Evolutionary conservation across 176 grass and related monocot genomes (phyloP), one percentile per base, ranked within the genome.

Genomic region (Phoenix roebelenii): DNA sequence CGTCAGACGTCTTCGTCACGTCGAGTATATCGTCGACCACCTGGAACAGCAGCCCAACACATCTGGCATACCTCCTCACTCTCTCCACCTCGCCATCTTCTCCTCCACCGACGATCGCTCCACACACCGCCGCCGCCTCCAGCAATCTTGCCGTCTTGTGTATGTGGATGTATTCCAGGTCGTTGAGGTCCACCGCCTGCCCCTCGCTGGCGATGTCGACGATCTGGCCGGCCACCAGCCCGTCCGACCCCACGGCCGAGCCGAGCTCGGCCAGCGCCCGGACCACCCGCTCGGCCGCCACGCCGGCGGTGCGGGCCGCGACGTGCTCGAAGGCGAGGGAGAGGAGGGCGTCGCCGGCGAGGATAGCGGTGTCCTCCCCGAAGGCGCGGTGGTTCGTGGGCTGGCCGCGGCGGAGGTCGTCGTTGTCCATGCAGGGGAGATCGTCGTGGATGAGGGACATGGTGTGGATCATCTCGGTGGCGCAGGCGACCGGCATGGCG

Each of bases 341-440:
- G 56, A 72, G 67, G 19, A 87, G 74, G 6, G 84, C 74, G 75
- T 75, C 79, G 3, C 84, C 84, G 0, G 84, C 60, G 4, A 87
- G 65, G 23, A 87, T 49, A 28, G 79, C 74, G 29, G 70, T 70
- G 60, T 22, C 50, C 64, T 71, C 60, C 23, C 79, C 84, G 67
- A 72, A 87, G 3, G 54, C 74, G 20, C 62, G 59, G 71, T 87
- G 84, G 79, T 74, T 78, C 5, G 74, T 29, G 1, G 71, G 50
- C 0, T 58, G 51, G 0, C 84, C 84, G 19, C 74, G 74, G 18
- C 79, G 79, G 35, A 87, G 72, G 50, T 24, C 9, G 71, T 75
- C 84, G 77, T 87, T 51, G 56, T 87, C 84, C 69, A 87, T 78
- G 79, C 79, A 87, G 18, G 84, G 84, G 51, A 87, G 72, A 62